phyloP scores from a whole-genome alignment of 73 alveolate genomes.

The Tetrahymena thermophila region DNA sequence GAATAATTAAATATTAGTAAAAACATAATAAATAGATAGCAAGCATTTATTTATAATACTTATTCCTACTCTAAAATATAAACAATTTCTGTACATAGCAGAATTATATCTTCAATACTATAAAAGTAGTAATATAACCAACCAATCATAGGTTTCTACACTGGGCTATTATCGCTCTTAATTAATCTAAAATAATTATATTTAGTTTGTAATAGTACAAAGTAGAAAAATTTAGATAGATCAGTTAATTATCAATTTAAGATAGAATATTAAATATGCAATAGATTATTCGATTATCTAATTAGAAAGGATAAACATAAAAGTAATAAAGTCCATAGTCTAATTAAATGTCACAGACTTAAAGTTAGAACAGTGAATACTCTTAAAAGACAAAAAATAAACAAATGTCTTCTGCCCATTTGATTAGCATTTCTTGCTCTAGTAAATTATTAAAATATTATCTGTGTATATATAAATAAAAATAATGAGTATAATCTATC shows the following conservation, averaged over 20 bases:
- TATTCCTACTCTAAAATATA: not conserved
- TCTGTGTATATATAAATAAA: not conserved
- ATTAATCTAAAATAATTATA: too few species aligned
- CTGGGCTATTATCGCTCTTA: not conserved
- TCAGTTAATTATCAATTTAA: not conserved
- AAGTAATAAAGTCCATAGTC: not conserved
- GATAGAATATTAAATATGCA: not conserved
- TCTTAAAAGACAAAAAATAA: not conserved
- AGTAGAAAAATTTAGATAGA: not conserved
- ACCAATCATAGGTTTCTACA: not conserved
- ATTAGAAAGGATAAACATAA: not conserved
- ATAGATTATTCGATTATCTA: not conserved
- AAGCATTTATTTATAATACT: too few species aligned
- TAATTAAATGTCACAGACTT: not conserved
- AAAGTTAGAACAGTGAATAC: not conserved
- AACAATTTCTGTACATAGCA: too few species aligned
- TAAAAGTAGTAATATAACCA: not conserved
- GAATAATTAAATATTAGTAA: not conserved
- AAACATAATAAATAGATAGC: not conserved
- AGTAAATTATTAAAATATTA: not conserved
- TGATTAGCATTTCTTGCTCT: not conserved
- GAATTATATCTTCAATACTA: not conserved
- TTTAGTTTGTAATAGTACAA: not conserved
- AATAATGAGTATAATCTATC: too few species aligned
- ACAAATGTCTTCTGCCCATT: not conserved